Conservation (phyloP, 2,329 filamentous ascomycete genomes). For the Plectosphaerella cucumerina region DNA sequence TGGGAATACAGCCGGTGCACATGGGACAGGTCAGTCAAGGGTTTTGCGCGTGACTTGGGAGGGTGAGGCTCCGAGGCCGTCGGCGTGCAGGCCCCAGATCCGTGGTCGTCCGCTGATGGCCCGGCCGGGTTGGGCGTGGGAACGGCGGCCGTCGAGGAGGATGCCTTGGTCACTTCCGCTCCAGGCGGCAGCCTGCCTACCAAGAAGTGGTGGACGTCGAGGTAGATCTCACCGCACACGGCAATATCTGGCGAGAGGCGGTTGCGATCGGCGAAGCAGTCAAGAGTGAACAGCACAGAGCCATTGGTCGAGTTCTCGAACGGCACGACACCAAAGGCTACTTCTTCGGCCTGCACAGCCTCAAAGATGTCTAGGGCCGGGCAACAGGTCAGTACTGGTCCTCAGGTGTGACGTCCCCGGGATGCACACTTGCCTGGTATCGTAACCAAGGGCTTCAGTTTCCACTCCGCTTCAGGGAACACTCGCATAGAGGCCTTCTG, state of each 20-base stretch:
- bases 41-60: slow-evolving; percentile 39
- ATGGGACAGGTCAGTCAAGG: slow-evolving; percentile 49
- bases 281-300: slow-evolving; percentile 83
- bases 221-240: slow-evolving; percentile 80
- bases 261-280: slow-evolving; percentile 76
- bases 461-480: slow-evolving; percentile 44
- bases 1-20: slow-evolving; percentile 84
- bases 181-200: slow-evolving; percentile 46
- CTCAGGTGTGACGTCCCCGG: neutral
- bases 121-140: neutral
- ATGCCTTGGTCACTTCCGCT: neutral
- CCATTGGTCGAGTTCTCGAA: slow-evolving; percentile 97
- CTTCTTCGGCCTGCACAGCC: slow-evolving; percentile 63
- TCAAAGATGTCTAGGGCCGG: slow-evolving; percentile 68
- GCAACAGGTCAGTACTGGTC: neutral
- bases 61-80: slow-evolving; percentile 40
- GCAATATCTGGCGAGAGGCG: slow-evolving; percentile 61
- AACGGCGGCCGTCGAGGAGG: slow-evolving; percentile 6
- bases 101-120: slow-evolving; percentile 13
- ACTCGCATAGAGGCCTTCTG: slow-evolving; percentile 40
- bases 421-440: slow-evolving; percentile 37
- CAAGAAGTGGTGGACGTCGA: slow-evolving; percentile 85
- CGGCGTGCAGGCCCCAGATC: slow-evolving; percentile 45
- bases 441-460: slow-evolving; percentile 44
- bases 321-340: slow-evolving; percentile 76